Evolutionary conservation across 139 green algal genomes (phyloP), one percentile per base, ranked within the genome.

Genomic region (Closterium sp.): DNA sequence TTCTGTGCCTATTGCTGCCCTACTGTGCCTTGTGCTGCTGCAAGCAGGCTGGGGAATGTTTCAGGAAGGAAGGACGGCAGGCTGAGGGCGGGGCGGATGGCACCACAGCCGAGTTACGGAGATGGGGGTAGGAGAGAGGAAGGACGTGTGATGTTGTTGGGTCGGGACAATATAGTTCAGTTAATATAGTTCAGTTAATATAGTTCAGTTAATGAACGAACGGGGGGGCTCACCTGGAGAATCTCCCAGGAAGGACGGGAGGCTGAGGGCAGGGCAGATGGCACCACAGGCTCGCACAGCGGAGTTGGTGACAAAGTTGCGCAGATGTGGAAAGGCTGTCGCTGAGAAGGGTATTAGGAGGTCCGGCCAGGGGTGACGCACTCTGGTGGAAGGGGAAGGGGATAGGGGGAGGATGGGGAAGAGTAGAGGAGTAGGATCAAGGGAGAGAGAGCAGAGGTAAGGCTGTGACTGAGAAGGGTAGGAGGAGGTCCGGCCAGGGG

Each of bases 401-500:
- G 19, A 24, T 24, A 79, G 62, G 62, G 27, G 62, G 19, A 24
- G 62, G 62, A 24, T 79, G 19, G 38, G 11, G 38, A 50, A n/a
- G n/a, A n/a, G n/a, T n/a, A n/a, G n/a, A n/a, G n/a, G n/a, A n/a
- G n/a, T n/a, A n/a, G n/a, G n/a, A n/a, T n/a, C n/a, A n/a, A n/a
- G n/a, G n/a, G 38, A 50, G 38, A 50, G 38, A 9, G 38, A 27
- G 24, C 62, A 79, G 27, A 13, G 5, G 19, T 79, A 79, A 27
- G 62, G 19, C 17, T 27, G 62, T 27, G 13, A 79, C 62, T 79
- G 62, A 24, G 62, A 79, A 79, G 62, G 85, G 85, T 27, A 87
- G 21, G n/a, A 87, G 85, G 85, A 87, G 28, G 85, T 87, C 85
- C n/a, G 85, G 85, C 85, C n/a, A 87, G n/a, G 85, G n/a, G 85